These are phyloP conservation scores for Candida hungchunana DNA, from an alignment of 805 yeast genomes.

Conservation along the genomic window DNA sequence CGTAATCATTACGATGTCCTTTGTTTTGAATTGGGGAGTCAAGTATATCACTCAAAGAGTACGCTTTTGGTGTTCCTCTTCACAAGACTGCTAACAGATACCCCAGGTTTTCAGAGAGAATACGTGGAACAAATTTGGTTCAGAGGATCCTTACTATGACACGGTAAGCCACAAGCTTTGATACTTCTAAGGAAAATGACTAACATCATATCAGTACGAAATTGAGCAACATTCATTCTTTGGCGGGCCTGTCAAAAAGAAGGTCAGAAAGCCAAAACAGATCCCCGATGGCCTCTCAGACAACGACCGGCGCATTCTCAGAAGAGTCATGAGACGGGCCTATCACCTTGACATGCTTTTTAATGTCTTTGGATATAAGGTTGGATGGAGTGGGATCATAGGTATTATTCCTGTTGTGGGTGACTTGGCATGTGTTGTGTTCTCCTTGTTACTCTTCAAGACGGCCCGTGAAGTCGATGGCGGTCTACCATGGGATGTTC, in stretches of 20 bases:
- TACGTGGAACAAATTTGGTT: constrained; percentile 33
- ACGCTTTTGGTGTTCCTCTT: constrained; percentile 1
- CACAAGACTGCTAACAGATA: neutral
- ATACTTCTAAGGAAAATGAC: neutral
- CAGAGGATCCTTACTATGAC: constrained; percentile 41
- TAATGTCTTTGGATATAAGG: constrained; percentile 53
- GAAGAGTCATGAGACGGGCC: constrained; percentile 52
- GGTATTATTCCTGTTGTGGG: constrained; percentile 72
- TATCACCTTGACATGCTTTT: constrained; percentile 67
- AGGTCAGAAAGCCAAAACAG: constrained; percentile 27
- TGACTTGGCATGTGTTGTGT: constrained; percentile 44
- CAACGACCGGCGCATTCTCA: constrained; percentile 48
- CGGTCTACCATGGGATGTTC: constrained; percentile 57
- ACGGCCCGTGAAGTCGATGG: constrained; percentile 52
- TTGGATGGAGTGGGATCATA: constrained; percentile 68
- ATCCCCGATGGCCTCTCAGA: constrained; percentile 54
- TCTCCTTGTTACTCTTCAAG: constrained; percentile 43
- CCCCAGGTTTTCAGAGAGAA: constrained; percentile 30
- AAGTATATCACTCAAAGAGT: constrained; percentile 25
- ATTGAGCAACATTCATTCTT: constrained; percentile 22
- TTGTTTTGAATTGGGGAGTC: constrained; percentile 17
- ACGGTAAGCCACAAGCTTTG: constrained; percentile 24
- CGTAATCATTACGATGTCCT: constrained; percentile 19
- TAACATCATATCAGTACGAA: constrained; percentile 16
- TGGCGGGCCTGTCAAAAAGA: constrained; percentile 17